Base-by-base conservation (phyloP, 2,329 filamentous ascomycete genomes). In the Apiospora saccharicola region DNA sequence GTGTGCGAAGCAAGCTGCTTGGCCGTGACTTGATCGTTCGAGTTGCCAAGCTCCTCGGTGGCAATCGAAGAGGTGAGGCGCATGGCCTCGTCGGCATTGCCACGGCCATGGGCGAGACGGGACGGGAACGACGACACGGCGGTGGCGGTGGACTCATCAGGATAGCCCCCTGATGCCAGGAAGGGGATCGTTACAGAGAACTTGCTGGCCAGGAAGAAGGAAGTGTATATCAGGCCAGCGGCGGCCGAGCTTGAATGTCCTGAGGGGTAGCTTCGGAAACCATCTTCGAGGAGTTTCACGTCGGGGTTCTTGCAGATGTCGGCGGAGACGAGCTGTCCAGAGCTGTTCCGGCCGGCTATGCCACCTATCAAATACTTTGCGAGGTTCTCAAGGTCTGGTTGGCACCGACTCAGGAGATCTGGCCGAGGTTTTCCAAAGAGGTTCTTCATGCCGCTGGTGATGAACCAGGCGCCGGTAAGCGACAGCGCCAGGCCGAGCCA, bases 401-500 rank as follows among this genome's bases (percentile, higher is more conserved):
- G 80, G 82, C 96, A 98, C 67, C 94, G 90, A 1, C 88, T 88
- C 57, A 98, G 90, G 47, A 98, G 85, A 82, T 98, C 96, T 4
- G 96, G 96, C 8, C 96, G 90, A 43, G 90, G 90, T 75, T 91
- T 89, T 75, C 90, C 90, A 73, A 90, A 91, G 68, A 91, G 84
- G 78, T 92, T 94, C 87, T 98, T 98, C 87, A 97, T 90, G 69
- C 92, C 93, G 77, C 94, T 91, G 0, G 95, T 96, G 77, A 97
- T 90, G 82, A 96, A 90, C 85, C 93, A 97, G 5, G 93, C 89
- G 2, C 90, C 86, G 2, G 91, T 90, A 13, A 94, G 85, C 3
- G 93, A 90, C 24, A 98, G 85, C 0, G 87, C 93, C 3, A 98
- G 87, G 0, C 95, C 95, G 78, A 98, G 90, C 90, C 92, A 94